Base-by-base conservation (phyloP, 2,329 filamentous ascomycete species). In the Fusarium sarcochroum region DNA sequence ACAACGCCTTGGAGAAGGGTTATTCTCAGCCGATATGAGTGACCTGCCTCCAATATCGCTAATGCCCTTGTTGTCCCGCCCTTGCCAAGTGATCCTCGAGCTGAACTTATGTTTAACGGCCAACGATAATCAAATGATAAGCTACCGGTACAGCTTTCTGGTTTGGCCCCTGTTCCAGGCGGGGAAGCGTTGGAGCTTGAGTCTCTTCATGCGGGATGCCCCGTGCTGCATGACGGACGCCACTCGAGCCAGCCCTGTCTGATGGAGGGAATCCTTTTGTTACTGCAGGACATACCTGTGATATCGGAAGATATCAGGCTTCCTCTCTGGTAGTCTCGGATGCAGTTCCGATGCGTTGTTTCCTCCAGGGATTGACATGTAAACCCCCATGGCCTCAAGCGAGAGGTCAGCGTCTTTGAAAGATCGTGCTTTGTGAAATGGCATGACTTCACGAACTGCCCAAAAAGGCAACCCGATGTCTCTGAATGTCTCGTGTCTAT, bases 181-280 rank as follows among this genome's bases (percentile, higher is more conserved):
- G 51, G 54, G 66, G 69, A 55, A 58, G 46, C 59, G 59, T 56
- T 54, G 38, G 42, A 55, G 59, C 61, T 64, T 58, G 57, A 51
- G 55, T 38, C 57, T 68, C 45, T 54, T 66, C 20, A 67, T 71
- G 70, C 70, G 66, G 62, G 70, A 69, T 71, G 68, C 70, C 58
- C 60, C 58, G 49, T 64, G 71, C 68, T 65, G 69, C 66, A 71
- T 69, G 54, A 59, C 41, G 57, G 38, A 48, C 65, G 68, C 70
- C 57, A 71, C 66, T 53, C 14, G 37, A 58, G 37, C 54, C 44
- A 58, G 60, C 60, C 49, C 50, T 65, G 54, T 50, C 35, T 46
- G 57, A 50, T 42, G 56, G 57, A 44, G 30, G 63, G 23, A 58
- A 58, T 63, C 35, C 35, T 41, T 8, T 40, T 54, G 34, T 54